Conservation (phyloP, 306 rosid genomes). For the Urtica urens region DNA sequence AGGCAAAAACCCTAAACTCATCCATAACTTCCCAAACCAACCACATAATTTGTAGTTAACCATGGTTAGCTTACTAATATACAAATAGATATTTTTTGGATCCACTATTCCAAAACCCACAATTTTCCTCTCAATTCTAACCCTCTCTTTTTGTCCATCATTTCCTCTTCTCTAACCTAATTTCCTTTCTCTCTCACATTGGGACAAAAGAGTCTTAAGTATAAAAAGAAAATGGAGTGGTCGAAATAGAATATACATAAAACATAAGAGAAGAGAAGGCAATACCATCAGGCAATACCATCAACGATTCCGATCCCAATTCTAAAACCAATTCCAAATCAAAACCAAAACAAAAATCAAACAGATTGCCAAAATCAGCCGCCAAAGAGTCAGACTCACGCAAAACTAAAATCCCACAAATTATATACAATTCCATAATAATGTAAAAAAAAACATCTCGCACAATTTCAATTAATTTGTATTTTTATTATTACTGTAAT, state of each 20-base stretch:
- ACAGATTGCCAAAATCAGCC: too few species aligned
- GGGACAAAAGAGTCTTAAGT: not conserved
- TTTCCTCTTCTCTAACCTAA: too few species aligned
- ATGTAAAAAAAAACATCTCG: too few species aligned
- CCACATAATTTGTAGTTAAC: not conserved
- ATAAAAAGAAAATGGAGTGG: slow-evolving; percentile 5
- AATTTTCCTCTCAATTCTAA: not conserved
- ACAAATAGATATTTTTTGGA: not conserved
- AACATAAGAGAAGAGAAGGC: not conserved
- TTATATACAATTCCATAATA: too few species aligned
- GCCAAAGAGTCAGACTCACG: too few species aligned
- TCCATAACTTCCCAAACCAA: not conserved
- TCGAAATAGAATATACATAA: slow-evolving; percentile 2
- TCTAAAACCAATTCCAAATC: too few species aligned
- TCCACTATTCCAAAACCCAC: not conserved
- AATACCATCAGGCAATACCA: too few species aligned
- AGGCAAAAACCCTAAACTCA: slow-evolving; percentile 1
- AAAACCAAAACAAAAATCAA: too few species aligned
- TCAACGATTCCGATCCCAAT: too few species aligned
- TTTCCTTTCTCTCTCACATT: not conserved
- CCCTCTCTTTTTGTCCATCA: not conserved
- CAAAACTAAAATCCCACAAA: too few species aligned
- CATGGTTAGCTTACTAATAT: not conserved
- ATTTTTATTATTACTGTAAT: too few species aligned
- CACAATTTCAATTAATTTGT: too few species aligned